Conservation (phyloP, 768 basidiomycete species). For the Boletus rufocinnamomeus region DNA sequence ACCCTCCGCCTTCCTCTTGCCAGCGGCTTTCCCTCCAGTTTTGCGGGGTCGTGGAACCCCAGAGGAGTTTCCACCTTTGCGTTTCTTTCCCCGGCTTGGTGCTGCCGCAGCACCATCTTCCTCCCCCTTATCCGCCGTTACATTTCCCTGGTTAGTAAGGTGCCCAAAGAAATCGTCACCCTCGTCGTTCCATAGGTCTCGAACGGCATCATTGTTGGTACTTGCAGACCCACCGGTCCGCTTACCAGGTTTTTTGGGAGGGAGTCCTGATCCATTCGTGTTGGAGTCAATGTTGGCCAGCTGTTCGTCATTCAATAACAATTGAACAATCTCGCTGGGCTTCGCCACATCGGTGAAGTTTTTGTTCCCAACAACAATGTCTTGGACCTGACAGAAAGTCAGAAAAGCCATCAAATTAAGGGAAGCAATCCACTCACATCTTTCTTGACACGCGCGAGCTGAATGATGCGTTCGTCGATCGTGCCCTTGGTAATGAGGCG, state of each 20-base stretch:
- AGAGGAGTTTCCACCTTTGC: slow-evolving; percentile 29
- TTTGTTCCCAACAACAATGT: slow-evolving; percentile 98
- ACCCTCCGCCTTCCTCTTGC: slow-evolving; percentile 34
- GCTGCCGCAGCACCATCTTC: slow-evolving; percentile 34
- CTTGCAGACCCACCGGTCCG: slow-evolving; percentile 33
- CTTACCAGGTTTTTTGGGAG: slow-evolving; percentile 40
- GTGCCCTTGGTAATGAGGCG: slow-evolving; percentile 92
- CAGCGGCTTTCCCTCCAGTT: slow-evolving; percentile 33
- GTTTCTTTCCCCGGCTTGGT: slow-evolving; percentile 36
- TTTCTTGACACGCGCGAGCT: slow-evolving; percentile 95
- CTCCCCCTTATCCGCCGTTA: slow-evolving; percentile 26
- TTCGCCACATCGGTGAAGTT: slow-evolving; percentile 91
- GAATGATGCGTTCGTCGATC: slow-evolving; percentile 96
- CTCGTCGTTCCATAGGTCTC: slow-evolving; percentile 84
- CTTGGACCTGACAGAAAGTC: slow-evolving; percentile 74
- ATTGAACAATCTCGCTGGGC: slow-evolving; percentile 94
- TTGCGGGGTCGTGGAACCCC: slow-evolving; percentile 31
- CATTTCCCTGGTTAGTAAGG: slow-evolving; percentile 33
- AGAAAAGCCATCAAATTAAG: background rate
- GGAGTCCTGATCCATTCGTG: slow-evolving; percentile 40
- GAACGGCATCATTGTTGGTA: slow-evolving; percentile 41
- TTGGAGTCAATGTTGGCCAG: slow-evolving; percentile 70
- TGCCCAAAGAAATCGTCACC: slow-evolving; percentile 87
- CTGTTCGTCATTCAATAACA: slow-evolving; percentile 94
- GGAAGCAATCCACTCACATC: slow-evolving; percentile 55